These are phyloP conservation scores for Myochromella boudieri DNA, from an alignment of 768 basidiomycete species.

Conservation along the genomic window DNA sequence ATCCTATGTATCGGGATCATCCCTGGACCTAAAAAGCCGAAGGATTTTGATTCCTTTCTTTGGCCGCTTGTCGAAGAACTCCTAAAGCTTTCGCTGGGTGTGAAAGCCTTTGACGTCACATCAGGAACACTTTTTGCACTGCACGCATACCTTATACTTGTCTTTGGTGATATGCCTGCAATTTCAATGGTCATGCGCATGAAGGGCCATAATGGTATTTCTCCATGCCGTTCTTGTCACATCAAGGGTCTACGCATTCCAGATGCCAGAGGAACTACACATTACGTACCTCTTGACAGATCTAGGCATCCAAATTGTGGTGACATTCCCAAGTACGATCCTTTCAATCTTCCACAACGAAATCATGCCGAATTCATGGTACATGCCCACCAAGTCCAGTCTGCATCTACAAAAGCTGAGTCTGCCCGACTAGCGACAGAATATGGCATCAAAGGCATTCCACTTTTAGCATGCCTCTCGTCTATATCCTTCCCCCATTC, in stretches of 20 bases:
- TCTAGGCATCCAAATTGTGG: not conserved
- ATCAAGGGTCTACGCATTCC: slow-evolving; percentile 25
- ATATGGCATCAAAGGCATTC: slow-evolving; percentile 34
- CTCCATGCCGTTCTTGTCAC: slow-evolving; percentile 32
- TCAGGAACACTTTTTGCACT: slow-evolving; percentile 14
- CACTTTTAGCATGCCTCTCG: slow-evolving; percentile 28
- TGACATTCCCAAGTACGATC: slow-evolving; percentile 15
- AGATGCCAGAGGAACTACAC: slow-evolving; percentile 7
- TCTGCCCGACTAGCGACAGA: slow-evolving; percentile 17
- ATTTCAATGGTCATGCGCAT: slow-evolving; percentile 26
- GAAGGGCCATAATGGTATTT: slow-evolving; percentile 37
- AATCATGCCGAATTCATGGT: slow-evolving; percentile 12
- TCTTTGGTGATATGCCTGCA: slow-evolving; percentile 24
- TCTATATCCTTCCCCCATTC: slow-evolving; percentile 35
- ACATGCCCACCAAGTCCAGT: slow-evolving; percentile 18
- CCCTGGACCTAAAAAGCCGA: slow-evolving; percentile 37
- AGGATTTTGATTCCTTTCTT: slow-evolving; percentile 37
- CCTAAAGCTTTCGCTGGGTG: slow-evolving; percentile 28
- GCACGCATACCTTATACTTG: slow-evolving; percentile 19
- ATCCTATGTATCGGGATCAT: slow-evolving; percentile 37
- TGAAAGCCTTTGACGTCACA: slow-evolving; percentile 29
- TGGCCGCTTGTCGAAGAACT: slow-evolving; percentile 35
- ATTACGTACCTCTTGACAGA: slow-evolving; percentile 21
- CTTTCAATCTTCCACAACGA: slow-evolving; percentile 16
- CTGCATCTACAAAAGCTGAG: slow-evolving; percentile 14